phyloP scores from a whole-genome alignment of 1,139 yeast species.

The Kurtzmaniella quercitrusa region DNA sequence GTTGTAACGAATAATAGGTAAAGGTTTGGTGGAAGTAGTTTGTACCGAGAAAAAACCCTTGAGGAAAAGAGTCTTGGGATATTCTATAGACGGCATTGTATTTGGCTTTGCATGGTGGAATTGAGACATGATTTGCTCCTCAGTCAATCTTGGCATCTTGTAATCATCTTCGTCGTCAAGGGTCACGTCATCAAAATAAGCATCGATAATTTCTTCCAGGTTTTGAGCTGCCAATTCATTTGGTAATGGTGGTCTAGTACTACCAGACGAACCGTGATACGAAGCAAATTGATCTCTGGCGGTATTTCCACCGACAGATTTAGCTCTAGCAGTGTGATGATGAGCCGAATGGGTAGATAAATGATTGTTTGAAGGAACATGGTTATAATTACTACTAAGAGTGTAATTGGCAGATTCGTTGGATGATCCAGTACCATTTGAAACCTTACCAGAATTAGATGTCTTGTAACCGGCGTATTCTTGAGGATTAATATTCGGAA shows the following conservation, averaged over 20 bases:
- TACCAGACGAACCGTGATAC: slow-evolving; percentile 15
- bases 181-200: slow-evolving; percentile 64
- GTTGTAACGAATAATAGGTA: slow-evolving; percentile 83
- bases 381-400: slow-evolving; percentile 1
- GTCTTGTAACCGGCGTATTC: slow-evolving; percentile 21
- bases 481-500: slow-evolving; percentile 32
- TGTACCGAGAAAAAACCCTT: slow-evolving; percentile 95
- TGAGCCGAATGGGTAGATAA: slow-evolving; percentile 10
- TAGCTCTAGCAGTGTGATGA: slow-evolving; percentile 88
- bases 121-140: slow-evolving; percentile 61
- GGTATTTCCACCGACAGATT: slow-evolving; percentile 63
- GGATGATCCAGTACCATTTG: not conserved
- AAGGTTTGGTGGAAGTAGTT: slow-evolving; percentile 89
- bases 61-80: slow-evolving; percentile 84
- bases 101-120: slow-evolving; percentile 70
- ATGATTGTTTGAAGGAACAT: not conserved
- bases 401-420: not conserved
- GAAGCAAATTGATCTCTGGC: slow-evolving; percentile 15
- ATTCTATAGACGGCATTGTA: slow-evolving; percentile 90
- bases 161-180: slow-evolving; percentile 40
- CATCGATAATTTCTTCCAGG: slow-evolving; percentile 46
- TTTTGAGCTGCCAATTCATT: slow-evolving; percentile 38
- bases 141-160: slow-evolving; percentile 45
- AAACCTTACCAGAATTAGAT: slow-evolving; percentile 7
- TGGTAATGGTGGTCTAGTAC: slow-evolving; percentile 47